Base-by-base conservation (phyloP, 345 rosid genomes). In the Salix brachista region DNA sequence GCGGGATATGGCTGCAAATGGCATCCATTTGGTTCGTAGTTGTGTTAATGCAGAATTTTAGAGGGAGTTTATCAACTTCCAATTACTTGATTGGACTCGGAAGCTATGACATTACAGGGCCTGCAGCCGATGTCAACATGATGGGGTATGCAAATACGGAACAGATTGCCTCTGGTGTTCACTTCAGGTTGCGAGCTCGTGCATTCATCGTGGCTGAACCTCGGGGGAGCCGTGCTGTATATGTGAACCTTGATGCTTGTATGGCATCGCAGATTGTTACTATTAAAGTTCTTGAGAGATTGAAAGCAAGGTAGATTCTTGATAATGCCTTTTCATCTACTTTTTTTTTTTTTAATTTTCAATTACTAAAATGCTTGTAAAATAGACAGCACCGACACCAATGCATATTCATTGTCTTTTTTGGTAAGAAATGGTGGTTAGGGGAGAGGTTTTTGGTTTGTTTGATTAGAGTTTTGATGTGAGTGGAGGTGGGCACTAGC, bases 91-190 rank as follows among this genome's bases (percentile, higher is more conserved):
- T 90, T 67, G 99, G 99, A 19, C 80, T 95, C 19, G 97, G 99
- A 74, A 95, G 94, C 88, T 92, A 93, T 76, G 99, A 95, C 88
- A 93, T 95, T 52, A 91, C 96, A 19, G 96, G 97, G 60, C 99
- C 97, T 2, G 99, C 97, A 0, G 97, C 97, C 36, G 97, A 95
- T 86, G 99, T 93, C 2, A 95, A 93, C 72, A 89, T 95, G 97
- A 95, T 95, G 99, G 99, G 97, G 30, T 95, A 90, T 75, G 96
- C 99, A 28, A 89, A 89, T 74, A 83, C 84, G 66, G 97, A 89
- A 61, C 99, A 95, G 86, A 81, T 82, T 36, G 83, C 97, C 2
- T 89, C 96, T 1, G 97, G 97, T 56, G 70, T 94, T 77, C 98
- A 94, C 87, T 88, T 95, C 85, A 86, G 99, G 90, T 80, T 95